Base-by-base conservation (phyloP, 176 grass and related monocot species). In the Secale cereale region DNA sequence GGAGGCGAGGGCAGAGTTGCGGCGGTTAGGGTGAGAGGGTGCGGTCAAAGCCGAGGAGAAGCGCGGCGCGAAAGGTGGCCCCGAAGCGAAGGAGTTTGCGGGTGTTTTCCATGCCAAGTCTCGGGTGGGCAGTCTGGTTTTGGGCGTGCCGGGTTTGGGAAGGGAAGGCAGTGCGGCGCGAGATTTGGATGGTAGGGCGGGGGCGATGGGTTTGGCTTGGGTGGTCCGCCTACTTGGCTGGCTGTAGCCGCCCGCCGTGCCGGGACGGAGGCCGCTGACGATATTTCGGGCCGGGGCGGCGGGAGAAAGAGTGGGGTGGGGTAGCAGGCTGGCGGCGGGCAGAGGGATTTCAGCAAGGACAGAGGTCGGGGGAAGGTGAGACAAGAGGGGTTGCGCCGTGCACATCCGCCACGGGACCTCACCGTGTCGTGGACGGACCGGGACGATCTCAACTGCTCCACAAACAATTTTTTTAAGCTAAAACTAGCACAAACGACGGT, bases 11-110 rank as follows among this genome's bases (percentile, higher is more conserved):
- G 29, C 27, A 20, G 32, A 1, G 79, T 3, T 3, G 82, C 3
- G 12, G 35, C 4, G 27, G 26, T 40, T 31, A 40, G 37, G 65
- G 35, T 0, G 46, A 50, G 26, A 5, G 41, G 43, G 8, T 15
- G 52, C 3, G 54, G 71, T 87, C 79, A 48, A 70, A 88, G 19
- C 30, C 33, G 71, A 37, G 27, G 80, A 46, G 64, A 66, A 60
- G 80, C 37, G 63, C 20, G 56, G 56, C 77, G 77, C 65, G 76
- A 46, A 45, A 48, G 52, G 54, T 56, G 66, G 46, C 37, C 37
- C 20, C 27, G 17, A 31, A 28, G 29, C 4, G 19, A 19, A 14
- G 27, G 27, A 14, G 76, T 61, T 17, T 27, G 57, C 32, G 52
- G 11, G 31, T 59, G 75, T 68, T 67, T 65, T 4, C 3, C 28